These are phyloP conservation scores for Allium sativum DNA, from an alignment of 106 monocot species.

Conservation along the genomic window DNA sequence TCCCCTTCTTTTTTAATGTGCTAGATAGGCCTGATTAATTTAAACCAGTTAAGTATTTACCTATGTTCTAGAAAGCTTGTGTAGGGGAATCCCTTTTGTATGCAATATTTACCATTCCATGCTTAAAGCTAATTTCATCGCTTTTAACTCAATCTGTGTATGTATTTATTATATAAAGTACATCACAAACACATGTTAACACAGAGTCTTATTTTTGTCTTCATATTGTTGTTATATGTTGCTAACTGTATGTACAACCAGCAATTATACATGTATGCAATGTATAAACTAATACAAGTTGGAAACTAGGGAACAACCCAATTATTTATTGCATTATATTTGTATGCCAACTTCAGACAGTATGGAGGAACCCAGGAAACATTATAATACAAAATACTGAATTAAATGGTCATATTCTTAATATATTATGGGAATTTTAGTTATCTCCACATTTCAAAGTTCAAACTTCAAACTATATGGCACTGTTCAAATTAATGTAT, in stretches of 20 bases:
- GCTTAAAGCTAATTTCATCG: not conserved
- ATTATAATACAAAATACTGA: not conserved
- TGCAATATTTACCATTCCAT: constrained; percentile 6
- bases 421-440: not conserved
- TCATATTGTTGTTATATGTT: not conserved
- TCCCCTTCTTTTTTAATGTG: not conserved
- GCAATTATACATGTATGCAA: not conserved
- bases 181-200: not conserved
- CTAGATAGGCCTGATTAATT: constrained; percentile 1
- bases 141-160: too few species aligned
- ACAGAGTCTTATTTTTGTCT: constrained; percentile 2
- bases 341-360: not conserved
- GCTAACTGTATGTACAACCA: too few species aligned
- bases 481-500: too few species aligned
- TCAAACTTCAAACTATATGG: too few species aligned
- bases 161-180: too few species aligned
- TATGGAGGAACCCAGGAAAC: constrained; percentile 3
- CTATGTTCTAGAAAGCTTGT: constrained; percentile 3
- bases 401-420: not conserved
- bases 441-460: too few species aligned
- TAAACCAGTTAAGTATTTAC: constrained; percentile 6
- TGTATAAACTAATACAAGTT: constrained; percentile 9
- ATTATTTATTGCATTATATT: not conserved
- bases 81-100: constrained; percentile 3
- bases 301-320: constrained; percentile 11